Conservation (phyloP, 2,329 filamentous ascomycete species). For the Nothomitra cinnamomea region DNA sequence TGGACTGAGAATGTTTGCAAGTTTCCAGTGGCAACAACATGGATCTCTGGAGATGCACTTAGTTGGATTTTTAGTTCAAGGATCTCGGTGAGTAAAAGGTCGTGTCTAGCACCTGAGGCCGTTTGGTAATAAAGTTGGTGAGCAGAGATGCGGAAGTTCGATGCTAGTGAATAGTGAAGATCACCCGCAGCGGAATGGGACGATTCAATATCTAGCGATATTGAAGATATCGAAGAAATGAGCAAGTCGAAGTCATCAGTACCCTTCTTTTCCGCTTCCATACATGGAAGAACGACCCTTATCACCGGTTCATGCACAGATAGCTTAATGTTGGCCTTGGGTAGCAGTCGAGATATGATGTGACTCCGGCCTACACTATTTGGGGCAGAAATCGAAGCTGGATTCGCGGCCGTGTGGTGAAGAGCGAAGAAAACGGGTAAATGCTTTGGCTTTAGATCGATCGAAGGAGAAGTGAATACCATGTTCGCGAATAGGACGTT, state of each 20-base stretch:
- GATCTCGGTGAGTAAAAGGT: constrained; percentile 72
- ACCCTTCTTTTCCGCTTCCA: constrained; percentile 37
- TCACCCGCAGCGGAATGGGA: constrained; percentile 80
- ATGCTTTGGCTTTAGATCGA: constrained; percentile 85
- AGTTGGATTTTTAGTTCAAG: constrained; percentile 76
- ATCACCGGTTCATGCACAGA: constrained; percentile 94
- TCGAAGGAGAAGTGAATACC: constrained; percentile 85
- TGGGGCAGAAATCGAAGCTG: constrained; percentile 13
- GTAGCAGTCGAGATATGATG: constrained; percentile 76
- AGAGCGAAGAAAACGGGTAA: constrained; percentile 70
- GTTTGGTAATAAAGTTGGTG: constrained; percentile 94
- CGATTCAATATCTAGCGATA: constrained; percentile 84
- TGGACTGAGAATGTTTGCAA: constrained; percentile 78
- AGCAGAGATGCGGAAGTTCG: constrained; percentile 66
- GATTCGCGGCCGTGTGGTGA: constrained; percentile 23
- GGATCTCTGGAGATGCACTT: constrained; percentile 69
- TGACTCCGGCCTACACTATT: constrained; percentile 31
- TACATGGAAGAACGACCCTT: constrained; percentile 70
- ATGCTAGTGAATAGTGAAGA: constrained; percentile 70
- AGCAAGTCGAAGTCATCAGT: constrained; percentile 84
- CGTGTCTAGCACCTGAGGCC: constrained; percentile 62
- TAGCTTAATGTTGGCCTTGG: constrained; percentile 86
- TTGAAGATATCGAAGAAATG: constrained; percentile 85
- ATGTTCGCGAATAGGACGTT: constrained; percentile 95
- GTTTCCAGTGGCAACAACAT: constrained; percentile 62